phyloP scores from a whole-genome alignment of 805 yeast genomes.

The Metschnikowia cubensis region DNA sequence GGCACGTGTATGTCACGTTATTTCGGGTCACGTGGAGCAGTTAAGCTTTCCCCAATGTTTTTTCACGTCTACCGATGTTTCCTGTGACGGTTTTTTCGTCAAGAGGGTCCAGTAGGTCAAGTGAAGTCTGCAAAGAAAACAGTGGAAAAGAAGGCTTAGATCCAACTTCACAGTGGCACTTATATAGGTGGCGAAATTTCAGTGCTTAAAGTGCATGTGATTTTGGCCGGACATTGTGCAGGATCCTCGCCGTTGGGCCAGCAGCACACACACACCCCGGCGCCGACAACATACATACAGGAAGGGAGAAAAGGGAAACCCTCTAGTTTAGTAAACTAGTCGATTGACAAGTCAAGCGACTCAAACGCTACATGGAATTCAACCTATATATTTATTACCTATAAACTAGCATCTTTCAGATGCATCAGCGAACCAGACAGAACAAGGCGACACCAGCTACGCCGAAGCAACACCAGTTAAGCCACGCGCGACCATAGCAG shows the following conservation, averaged over 20 bases:
- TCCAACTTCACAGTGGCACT: background rate
- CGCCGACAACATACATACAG: too few species aligned
- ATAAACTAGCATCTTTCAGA: background rate
- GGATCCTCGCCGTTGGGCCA: background rate
- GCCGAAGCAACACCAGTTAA: background rate
- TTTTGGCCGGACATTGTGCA: constrained; percentile 2
- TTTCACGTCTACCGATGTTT: too few species aligned
- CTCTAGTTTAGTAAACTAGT: too few species aligned
- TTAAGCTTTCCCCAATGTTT: too few species aligned
- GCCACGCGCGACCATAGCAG: background rate
- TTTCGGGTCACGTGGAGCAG: too few species aligned
- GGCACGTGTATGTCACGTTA: background rate
- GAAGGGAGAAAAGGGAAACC: too few species aligned
- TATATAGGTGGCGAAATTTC: background rate
- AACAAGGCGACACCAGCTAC: background rate
- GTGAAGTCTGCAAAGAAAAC: background rate
- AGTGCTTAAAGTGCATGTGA: constrained; percentile 2
- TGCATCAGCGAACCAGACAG: background rate
- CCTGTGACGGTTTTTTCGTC: too few species aligned
- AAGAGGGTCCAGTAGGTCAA: too few species aligned
- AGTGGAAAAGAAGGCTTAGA: too few species aligned
- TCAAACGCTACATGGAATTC: background rate
- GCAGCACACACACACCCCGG: too few species aligned
- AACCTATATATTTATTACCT: background rate
- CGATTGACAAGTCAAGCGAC: too few species aligned